Percentiles rank a stretch among this genome's conserved stretches.
phyloP scores from a whole-genome alignment of 2,329 filamentous ascomycete species.

The Penicillium sp. region DNA sequence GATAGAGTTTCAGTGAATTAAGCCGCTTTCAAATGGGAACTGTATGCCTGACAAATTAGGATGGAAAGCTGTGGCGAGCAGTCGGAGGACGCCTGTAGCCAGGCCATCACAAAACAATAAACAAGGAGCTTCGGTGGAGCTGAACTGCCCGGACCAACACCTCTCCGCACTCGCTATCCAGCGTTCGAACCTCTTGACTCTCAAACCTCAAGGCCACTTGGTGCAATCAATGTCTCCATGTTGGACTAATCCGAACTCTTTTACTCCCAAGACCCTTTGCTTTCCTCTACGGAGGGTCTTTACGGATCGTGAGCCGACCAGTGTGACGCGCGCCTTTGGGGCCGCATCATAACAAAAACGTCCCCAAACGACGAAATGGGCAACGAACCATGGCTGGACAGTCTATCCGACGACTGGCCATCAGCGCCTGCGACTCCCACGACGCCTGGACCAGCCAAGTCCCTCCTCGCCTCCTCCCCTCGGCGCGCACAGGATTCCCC shows the following conservation, averaged over 20 bases:
- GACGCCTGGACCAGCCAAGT: conserved; percentile 29
- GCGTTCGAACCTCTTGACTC: conserved; percentile 2
- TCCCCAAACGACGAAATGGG: conserved; percentile 30
- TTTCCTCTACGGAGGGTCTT: not conserved
- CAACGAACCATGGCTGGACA: conserved; percentile 47
- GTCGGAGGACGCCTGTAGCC: not conserved
- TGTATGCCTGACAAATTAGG: not conserved
- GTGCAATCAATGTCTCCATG: conserved; percentile 8
- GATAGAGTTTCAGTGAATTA: not conserved
- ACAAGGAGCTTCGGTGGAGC: conserved; percentile 26
- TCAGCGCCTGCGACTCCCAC: conserved; percentile 41
- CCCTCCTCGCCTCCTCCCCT: conserved; percentile 28
- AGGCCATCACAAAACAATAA: conserved; percentile 10
- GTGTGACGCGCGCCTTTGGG: conserved; percentile 16
- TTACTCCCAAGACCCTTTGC: not conserved
- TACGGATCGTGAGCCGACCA: conserved; percentile 14
- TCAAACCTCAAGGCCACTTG: not conserved
- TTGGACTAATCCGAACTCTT: not conserved
- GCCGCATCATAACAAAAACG: conserved; percentile 22
- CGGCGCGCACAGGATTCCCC: conserved; percentile 35
- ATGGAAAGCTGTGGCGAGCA: not conserved
- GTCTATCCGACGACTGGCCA: conserved; percentile 48
- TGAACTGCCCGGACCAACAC: conserved; percentile 18
- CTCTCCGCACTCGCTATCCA: conserved; percentile 17
- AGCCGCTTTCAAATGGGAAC: not conserved